Evolutionary conservation across 208 protist genomes (phyloP).

Genomic region (Trypanosoma lewisi): DNA sequence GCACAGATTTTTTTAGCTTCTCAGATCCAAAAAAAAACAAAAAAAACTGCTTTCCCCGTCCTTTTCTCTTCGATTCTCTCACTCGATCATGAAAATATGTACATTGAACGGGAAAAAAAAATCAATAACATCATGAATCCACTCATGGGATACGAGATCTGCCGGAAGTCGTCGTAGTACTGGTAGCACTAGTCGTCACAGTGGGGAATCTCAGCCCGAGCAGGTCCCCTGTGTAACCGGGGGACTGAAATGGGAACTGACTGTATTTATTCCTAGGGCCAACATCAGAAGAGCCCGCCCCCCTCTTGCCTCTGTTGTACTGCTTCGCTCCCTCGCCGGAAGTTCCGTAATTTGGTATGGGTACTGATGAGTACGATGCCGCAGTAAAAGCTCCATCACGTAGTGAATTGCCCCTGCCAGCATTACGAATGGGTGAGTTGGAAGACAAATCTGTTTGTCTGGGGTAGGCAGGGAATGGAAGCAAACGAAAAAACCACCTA

Average conservation of each 20-base stretch:
- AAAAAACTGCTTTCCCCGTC: too few relatives aligned
- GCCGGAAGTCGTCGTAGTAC: too few relatives aligned
- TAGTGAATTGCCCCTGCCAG: not conserved
- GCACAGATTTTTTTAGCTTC: too few relatives aligned
- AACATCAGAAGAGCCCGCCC: not conserved
- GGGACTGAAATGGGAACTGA: not conserved
- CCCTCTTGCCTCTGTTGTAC: not conserved
- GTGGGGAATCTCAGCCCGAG: slow-evolving; percentile 8
- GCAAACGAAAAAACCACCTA: slow-evolving; percentile 72
- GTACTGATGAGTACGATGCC: not conserved
- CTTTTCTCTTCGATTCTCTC: too few relatives aligned
- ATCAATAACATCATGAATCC: too few relatives aligned
- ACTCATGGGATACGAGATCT: too few relatives aligned
- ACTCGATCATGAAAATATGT: too few relatives aligned
- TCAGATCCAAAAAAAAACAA: too few relatives aligned
- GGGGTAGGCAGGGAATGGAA: slow-evolving; percentile 65
- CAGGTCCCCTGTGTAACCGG: not conserved
- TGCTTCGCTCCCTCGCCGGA: not conserved
- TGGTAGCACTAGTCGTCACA: too few relatives aligned
- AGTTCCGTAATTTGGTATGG: slow-evolving; percentile 24
- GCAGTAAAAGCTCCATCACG: not conserved
- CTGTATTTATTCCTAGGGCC: not conserved
- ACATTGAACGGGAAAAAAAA: too few relatives aligned
- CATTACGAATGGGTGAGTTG: not conserved
- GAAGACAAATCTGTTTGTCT: slow-evolving; percentile 37